Conservation (phyloP, 2,329 filamentous ascomycete species). For the Massarina eburnea region DNA sequence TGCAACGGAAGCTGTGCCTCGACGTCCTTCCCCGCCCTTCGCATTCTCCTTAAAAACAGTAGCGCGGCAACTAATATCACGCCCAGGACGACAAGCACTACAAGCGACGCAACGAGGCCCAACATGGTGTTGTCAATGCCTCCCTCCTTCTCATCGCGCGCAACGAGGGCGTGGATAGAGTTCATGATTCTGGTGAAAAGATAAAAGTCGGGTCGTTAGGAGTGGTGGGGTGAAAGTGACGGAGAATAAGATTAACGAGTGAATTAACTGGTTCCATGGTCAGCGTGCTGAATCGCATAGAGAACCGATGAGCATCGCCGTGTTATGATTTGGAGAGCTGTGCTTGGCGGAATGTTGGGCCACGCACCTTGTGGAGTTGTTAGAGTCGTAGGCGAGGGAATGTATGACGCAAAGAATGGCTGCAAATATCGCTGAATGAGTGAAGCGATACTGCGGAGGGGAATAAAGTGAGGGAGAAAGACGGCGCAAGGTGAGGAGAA, state of each 20-base stretch:
- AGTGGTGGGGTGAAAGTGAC: slow-evolving; percentile 5
- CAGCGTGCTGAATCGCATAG: slow-evolving; percentile 14
- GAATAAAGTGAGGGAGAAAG: slow-evolving; percentile 25
- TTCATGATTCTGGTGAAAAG: slow-evolving; percentile 41
- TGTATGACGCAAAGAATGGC: slow-evolving; percentile 41
- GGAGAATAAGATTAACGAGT: slow-evolving; percentile 27
- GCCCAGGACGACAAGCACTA: slow-evolving; percentile 74
- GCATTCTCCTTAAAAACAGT: slow-evolving; percentile 71
- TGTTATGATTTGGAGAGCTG: slow-evolving; percentile 17
- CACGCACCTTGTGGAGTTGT: slow-evolving; percentile 31
- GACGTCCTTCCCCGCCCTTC: slow-evolving; percentile 49
- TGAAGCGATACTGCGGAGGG: slow-evolving; percentile 58
- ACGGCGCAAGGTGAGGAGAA: slow-evolving; percentile 37
- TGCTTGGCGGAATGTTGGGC: slow-evolving; percentile 24
- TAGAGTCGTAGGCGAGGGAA: slow-evolving; percentile 18
- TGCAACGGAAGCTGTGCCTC: slow-evolving; percentile 66
- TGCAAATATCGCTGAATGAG: slow-evolving; percentile 63
- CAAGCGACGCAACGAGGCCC: slow-evolving; percentile 75
- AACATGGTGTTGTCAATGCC: slow-evolving; percentile 64
- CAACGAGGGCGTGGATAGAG: slow-evolving; percentile 52
- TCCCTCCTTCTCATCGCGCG: slow-evolving; percentile 46
- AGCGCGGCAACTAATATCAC: slow-evolving; percentile 69
- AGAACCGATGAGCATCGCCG: not conserved
- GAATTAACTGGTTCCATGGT: slow-evolving; percentile 26
- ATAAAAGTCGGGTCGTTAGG: slow-evolving; percentile 8